phyloP scores from a whole-genome alignment of 192 early-diverging fungal genomes.

The Linnemannia zychae region DNA sequence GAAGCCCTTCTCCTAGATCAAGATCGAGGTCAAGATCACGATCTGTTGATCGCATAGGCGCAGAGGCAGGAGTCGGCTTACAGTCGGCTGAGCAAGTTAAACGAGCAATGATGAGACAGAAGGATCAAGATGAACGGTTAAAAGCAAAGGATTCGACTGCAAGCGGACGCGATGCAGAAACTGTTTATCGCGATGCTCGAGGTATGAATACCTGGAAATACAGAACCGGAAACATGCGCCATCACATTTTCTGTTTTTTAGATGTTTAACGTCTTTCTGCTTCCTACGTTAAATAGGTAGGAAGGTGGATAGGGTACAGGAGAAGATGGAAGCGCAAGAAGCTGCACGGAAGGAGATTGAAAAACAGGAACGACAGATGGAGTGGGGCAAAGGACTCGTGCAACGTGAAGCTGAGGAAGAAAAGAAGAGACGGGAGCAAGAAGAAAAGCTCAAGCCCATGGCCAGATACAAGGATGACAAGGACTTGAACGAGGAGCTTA shows the following conservation, averaged over 20 bases:
- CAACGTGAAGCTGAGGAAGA: slow-evolving; percentile 62
- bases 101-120: slow-evolving; percentile 23
- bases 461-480: slow-evolving; percentile 73
- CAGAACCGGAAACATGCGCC: too few relatives aligned
- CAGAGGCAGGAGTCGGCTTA: slow-evolving; percentile 44
- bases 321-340: slow-evolving; percentile 62
- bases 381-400: slow-evolving; percentile 71
- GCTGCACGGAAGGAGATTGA: slow-evolving; percentile 61
- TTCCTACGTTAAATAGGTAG: slow-evolving; percentile 30
- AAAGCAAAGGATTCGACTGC: slow-evolving; percentile 17
- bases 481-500: slow-evolving; percentile 74
- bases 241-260: too few relatives aligned
- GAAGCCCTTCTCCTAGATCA: slow-evolving; percentile 12
- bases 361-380: slow-evolving; percentile 64
- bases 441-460: slow-evolving; percentile 64
- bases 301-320: slow-evolving; percentile 57
- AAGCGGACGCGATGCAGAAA: slow-evolving; percentile 53
- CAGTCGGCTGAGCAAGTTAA: slow-evolving; percentile 34
- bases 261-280: background rate
- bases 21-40: slow-evolving; percentile 28
- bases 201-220: slow-evolving; percentile 31
- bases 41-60: slow-evolving; percentile 26
- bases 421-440: slow-evolving; percentile 50
- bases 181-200: slow-evolving; percentile 58
- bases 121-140: slow-evolving; percentile 18